Conservation (phyloP, 306 rosid species). For the Oxytropis ochrocephala region DNA sequence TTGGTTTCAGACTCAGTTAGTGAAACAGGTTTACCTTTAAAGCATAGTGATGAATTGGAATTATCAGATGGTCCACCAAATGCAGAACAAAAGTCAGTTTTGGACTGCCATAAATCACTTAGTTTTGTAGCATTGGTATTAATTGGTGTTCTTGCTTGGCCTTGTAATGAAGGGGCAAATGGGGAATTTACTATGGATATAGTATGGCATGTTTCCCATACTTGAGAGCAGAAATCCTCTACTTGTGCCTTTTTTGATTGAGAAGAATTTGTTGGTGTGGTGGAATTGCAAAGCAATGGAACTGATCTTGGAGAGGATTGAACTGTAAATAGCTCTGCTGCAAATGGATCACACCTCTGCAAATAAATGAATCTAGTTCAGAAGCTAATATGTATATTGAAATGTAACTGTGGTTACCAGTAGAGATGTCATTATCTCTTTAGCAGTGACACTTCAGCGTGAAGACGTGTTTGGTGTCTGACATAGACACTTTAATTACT, state of each 20-base stretch:
- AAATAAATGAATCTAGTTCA: conserved; percentile 7
- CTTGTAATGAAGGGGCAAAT: conserved; percentile 58
- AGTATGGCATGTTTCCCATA: conserved; percentile 79
- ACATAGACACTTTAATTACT: too few species aligned
- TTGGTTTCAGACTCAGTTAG: conserved; percentile 30
- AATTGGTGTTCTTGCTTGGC: conserved; percentile 40
- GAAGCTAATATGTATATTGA: background rate
- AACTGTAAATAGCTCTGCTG: conserved; percentile 56
- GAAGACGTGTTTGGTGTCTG: too few species aligned
- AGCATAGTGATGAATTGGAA: conserved; percentile 60
- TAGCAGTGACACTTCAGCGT: too few species aligned
- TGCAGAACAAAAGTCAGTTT: conserved; percentile 64
- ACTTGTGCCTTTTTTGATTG: conserved; percentile 49
- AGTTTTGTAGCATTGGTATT: conserved; percentile 41
- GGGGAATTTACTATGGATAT: conserved; percentile 66
- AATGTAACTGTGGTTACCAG: background rate
- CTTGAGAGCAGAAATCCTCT: conserved; percentile 52
- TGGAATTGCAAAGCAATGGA: conserved; percentile 83
- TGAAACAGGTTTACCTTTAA: conserved; percentile 60
- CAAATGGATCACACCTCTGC: conserved; percentile 82
- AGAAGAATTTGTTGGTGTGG: conserved; percentile 49
- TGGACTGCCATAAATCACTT: conserved; percentile 62
- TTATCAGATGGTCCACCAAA: conserved; percentile 62
- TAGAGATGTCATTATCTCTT: background rate
- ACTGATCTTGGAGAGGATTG: conserved; percentile 47